Percentiles rank a stretch among this genome's conserved stretches.
Evolutionary conservation across 257 asterid species (phyloP).

Genomic region (Solanum stenotomum): DNA sequence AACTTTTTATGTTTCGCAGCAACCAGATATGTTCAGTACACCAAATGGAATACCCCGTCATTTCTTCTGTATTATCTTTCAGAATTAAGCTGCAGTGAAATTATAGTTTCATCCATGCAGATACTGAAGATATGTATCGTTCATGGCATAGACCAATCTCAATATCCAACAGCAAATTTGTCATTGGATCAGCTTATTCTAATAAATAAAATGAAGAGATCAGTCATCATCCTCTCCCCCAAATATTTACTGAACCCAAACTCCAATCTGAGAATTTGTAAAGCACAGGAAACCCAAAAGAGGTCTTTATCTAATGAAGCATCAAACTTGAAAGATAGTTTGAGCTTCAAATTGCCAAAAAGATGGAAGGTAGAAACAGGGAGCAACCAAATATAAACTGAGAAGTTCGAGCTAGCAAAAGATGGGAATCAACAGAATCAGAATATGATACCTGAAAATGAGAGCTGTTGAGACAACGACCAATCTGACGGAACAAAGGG

Average conservation of each 20-base stretch:
- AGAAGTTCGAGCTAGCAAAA: not conserved
- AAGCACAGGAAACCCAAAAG: not conserved
- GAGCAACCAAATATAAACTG: not conserved
- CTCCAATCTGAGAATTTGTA: not conserved
- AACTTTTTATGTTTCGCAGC: not conserved
- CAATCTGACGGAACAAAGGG: constrained; percentile 28
- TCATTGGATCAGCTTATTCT: not conserved
- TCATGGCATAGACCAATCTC: not conserved
- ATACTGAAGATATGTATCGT: not conserved
- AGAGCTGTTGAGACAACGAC: constrained; percentile 29
- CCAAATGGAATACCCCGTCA: not conserved
- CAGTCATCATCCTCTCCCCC: not conserved
- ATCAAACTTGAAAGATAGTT: not conserved
- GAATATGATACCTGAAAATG: constrained; percentile 29
- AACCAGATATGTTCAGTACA: not conserved
- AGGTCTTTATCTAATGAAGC: not conserved
- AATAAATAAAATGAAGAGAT: not conserved
- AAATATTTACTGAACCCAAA: not conserved
- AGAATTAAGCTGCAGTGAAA: not conserved
- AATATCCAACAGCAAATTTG: not conserved
- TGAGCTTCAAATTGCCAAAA: not conserved
- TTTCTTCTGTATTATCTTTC: not conserved
- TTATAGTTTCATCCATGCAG: not conserved
- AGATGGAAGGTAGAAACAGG: not conserved
- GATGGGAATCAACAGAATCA: not conserved